Evolutionary conservation across 768 basidiomycete genomes (phyloP).

Genomic region (Clathrus columnatus): DNA sequence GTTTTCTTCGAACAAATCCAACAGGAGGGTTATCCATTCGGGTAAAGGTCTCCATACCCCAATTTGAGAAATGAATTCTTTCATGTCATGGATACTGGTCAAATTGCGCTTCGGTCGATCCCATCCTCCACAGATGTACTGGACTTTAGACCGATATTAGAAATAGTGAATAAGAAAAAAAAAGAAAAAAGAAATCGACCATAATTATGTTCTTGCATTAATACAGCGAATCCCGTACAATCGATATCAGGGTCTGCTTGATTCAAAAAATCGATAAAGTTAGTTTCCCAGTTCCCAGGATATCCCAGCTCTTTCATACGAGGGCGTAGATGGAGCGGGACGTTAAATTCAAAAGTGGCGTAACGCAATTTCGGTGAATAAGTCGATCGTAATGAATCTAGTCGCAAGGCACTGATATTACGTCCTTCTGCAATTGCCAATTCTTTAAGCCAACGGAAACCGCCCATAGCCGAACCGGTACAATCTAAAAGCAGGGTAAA

Average conservation of each 20-base stretch:
- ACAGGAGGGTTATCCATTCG: slow-evolving; percentile 10
- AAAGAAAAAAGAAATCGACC: slow-evolving; percentile 1
- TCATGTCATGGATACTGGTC: slow-evolving; percentile 10
- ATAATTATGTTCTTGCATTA: not conserved
- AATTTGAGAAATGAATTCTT: slow-evolving; percentile 1
- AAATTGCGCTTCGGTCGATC: slow-evolving; percentile 8
- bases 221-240: slow-evolving; percentile 8
- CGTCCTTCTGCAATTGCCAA: not conserved
- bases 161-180: no score
- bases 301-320: slow-evolving; percentile 9
- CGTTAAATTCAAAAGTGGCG: slow-evolving; percentile 11
- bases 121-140: slow-evolving; percentile 15
- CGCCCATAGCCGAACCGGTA: slow-evolving; percentile 17
- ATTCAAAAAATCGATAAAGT: no score
- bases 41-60: slow-evolving; percentile 8
- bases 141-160: slow-evolving; percentile 3
- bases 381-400: slow-evolving; percentile 6
- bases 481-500: no score
- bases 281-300: no score
- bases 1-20: slow-evolving; percentile 14
- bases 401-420: not conserved
- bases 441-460: slow-evolving; percentile 13
- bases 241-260: no score
- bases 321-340: slow-evolving; percentile 11
- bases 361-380: slow-evolving; percentile 17